Conservation (phyloP, 2,329 filamentous ascomycete genomes). For the Fusarium pseudocircinatum region DNA sequence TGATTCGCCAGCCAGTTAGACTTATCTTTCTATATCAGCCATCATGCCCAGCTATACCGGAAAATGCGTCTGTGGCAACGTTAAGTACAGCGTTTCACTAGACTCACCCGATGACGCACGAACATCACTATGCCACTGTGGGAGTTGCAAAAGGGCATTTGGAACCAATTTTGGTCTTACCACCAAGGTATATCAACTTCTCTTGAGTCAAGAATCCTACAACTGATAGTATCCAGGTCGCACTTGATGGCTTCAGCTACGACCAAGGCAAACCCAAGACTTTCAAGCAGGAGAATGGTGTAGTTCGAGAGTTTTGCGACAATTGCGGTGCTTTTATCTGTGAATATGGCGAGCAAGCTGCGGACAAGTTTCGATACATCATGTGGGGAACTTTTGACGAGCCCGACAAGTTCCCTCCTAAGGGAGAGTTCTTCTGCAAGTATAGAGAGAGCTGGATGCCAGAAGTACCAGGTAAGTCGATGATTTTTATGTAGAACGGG, state of each 20-base stretch:
- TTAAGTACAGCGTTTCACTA: conserved; percentile 20
- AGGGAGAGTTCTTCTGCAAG: conserved; percentile 65
- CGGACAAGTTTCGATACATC: conserved; percentile 55
- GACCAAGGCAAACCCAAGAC: conserved; percentile 7
- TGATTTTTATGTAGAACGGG: fast-evolving
- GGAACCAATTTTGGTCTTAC: conserved; percentile 28
- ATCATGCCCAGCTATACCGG: conserved; percentile 16
- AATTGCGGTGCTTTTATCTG: conserved; percentile 30
- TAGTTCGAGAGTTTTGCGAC: conserved; percentile 27
- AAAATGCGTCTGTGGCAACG: conserved; percentile 21
- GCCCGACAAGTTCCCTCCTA: conserved; percentile 58
- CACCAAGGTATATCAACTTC: neutral
- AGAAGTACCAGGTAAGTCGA: conserved; percentile 26
- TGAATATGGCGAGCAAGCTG: conserved; percentile 50
- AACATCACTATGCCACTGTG: conserved; percentile 17
- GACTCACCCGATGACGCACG: conserved; percentile 17
- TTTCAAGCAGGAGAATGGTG: conserved; percentile 25
- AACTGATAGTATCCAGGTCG: neutral
- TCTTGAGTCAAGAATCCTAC: fast-evolving
- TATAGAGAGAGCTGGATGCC: conserved; percentile 56
- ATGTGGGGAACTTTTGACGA: conserved; percentile 61
- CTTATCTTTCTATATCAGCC: neutral
- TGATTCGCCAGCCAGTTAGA: neutral
- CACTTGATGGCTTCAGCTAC: conserved; percentile 12
- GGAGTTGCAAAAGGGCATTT: conserved; percentile 19